phyloP scores from a whole-genome alignment of 441 rosid species.

The Rhodomyrtus psidioides region DNA sequence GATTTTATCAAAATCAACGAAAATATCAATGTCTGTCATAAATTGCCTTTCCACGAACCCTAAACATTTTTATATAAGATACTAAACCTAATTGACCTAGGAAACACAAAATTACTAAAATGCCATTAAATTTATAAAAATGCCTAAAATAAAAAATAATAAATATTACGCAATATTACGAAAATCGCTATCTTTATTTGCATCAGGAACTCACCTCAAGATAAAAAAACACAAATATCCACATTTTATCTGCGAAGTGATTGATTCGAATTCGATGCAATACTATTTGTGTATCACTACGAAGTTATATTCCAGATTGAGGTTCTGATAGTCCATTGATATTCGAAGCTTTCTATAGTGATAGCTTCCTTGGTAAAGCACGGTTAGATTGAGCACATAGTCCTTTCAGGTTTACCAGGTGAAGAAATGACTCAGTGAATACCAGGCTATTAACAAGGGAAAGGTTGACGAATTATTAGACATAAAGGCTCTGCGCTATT shows the following conservation, averaged over 20 bases:
- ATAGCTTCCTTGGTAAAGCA: background rate
- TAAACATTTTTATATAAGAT: too few species aligned
- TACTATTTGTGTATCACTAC: background rate
- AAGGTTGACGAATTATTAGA: background rate
- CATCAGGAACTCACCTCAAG: background rate
- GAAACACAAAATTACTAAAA: too few species aligned
- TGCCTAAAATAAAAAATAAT: too few species aligned
- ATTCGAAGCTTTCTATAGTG: background rate
- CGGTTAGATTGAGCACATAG: background rate
- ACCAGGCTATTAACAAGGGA: background rate
- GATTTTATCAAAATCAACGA: too few species aligned
- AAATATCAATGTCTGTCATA: too few species aligned
- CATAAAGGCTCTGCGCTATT: background rate
- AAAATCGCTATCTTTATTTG: too few species aligned
- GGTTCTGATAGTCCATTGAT: background rate
- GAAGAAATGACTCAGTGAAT: background rate
- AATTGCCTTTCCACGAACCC: too few species aligned
- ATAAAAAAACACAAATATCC: background rate
- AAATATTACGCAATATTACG: too few species aligned
- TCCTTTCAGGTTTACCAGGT: background rate
- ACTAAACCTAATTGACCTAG: too few species aligned
- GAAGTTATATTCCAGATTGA: background rate
- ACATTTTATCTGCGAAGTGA: background rate
- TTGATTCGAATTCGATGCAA: background rate
- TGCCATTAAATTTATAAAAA: too few species aligned